Evolutionary conservation across 2,329 filamentous ascomycete species (phyloP).

Genomic region (Oidium heveae): DNA sequence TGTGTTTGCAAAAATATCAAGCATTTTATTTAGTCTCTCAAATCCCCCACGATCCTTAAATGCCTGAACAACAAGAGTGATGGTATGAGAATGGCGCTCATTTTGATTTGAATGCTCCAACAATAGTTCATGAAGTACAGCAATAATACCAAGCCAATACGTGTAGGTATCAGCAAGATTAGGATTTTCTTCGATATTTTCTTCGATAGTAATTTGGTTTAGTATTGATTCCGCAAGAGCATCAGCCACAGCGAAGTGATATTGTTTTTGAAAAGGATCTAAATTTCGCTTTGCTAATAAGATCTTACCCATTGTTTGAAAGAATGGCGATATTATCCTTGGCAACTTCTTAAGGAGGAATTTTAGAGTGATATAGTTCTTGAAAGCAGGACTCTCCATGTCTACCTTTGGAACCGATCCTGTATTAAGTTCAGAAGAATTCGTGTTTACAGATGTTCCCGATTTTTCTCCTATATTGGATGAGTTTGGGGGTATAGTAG

Average conservation of each 20-base stretch:
- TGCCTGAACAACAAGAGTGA: constrained; percentile 57
- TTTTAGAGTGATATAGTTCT: constrained; percentile 57
- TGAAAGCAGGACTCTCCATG: constrained; percentile 23
- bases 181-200: constrained; percentile 9
- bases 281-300: constrained; percentile 49
- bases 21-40: constrained; percentile 43
- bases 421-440: neutral
- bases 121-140: constrained; percentile 53
- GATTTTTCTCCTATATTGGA: constrained; percentile 1
- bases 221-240: constrained; percentile 49
- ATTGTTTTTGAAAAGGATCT: constrained; percentile 32
- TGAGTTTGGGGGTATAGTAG: neutral
- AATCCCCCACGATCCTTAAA: constrained; percentile 70
- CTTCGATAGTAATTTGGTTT: constrained; percentile 26
- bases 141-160: constrained; percentile 62
- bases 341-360: constrained; percentile 58
- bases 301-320: constrained; percentile 64
- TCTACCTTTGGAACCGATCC: constrained; percentile 14
- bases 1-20: constrained; percentile 40
- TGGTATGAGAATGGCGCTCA: constrained; percentile 22
- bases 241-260: constrained; percentile 28
- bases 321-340: constrained; percentile 57
- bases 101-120: constrained; percentile 27
- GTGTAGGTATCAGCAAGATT: constrained; percentile 38
- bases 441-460: neutral